These are phyloP conservation scores for Vanderwaltozyma polyspora DNA, from an alignment of 805 yeast species.

Conservation along the genomic window DNA sequence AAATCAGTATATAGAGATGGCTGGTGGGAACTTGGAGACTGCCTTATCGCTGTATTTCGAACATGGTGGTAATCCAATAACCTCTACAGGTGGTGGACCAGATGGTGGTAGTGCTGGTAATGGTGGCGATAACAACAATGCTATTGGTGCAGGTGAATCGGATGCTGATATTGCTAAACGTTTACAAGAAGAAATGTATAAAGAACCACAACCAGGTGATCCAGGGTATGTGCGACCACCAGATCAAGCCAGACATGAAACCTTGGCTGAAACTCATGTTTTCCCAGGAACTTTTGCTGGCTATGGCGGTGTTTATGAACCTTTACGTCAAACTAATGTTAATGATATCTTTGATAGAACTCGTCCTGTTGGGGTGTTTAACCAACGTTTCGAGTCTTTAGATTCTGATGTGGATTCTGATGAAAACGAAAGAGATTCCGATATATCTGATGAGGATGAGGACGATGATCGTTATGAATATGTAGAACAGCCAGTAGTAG, in stretches of 20 bases:
- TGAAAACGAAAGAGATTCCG: slow-evolving; percentile 29
- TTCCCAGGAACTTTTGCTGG: slow-evolving; percentile 31
- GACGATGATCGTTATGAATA: slow-evolving; percentile 29
- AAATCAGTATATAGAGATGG: slow-evolving; percentile 62
- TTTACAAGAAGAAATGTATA: slow-evolving; percentile 54
- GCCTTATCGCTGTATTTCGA: slow-evolving; percentile 83
- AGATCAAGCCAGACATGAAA: slow-evolving; percentile 57
- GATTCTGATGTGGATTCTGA: slow-evolving; percentile 23
- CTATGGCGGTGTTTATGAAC: slow-evolving; percentile 27
- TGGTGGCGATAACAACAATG: background rate
- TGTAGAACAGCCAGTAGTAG: slow-evolving; percentile 25
- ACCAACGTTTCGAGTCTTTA: slow-evolving; percentile 23
- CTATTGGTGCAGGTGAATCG: slow-evolving; percentile 14
- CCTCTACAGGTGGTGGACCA: slow-evolving; percentile 3
- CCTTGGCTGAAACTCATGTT: slow-evolving; percentile 37
- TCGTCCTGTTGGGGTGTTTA: slow-evolving; percentile 27
- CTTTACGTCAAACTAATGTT: slow-evolving; percentile 12
- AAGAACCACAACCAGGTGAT: slow-evolving; percentile 23
- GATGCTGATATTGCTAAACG: slow-evolving; percentile 51
- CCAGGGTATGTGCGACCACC: slow-evolving; percentile 54
- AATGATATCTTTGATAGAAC: slow-evolving; percentile 27
- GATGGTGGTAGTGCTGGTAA: background rate
- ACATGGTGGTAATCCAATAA: slow-evolving; percentile 32
- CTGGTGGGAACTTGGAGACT: slow-evolving; percentile 65
- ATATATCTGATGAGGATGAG: slow-evolving; percentile 28